A percentile compares a stretch with the other conserved stretches of the same genome.
Evolutionary conservation across 179 eudicot species (phyloP).

Genomic region (Vitellaria paradoxa): DNA sequence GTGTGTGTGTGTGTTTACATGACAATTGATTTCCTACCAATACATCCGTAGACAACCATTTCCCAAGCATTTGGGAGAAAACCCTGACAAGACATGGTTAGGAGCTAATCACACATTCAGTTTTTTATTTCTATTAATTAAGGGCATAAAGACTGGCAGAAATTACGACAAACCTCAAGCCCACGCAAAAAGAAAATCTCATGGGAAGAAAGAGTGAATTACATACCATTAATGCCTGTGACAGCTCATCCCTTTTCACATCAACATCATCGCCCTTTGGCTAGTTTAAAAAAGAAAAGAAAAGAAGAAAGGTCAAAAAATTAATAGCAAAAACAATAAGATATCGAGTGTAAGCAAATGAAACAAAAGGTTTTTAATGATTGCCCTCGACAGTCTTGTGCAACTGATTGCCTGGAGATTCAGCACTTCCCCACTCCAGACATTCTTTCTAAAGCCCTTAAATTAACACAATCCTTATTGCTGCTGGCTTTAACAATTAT

Average conservation of each 20-base stretch:
- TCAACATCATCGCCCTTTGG: slow-evolving; percentile 74
- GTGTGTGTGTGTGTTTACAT: background rate
- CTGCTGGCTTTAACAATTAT: background rate
- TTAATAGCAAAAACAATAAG: slow-evolving; percentile 12
- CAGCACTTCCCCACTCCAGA: background rate
- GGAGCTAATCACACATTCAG: background rate
- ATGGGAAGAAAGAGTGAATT: slow-evolving; percentile 8
- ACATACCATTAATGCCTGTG: slow-evolving; percentile 83
- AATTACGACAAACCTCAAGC: slow-evolving; percentile 1
- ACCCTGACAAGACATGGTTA: background rate
- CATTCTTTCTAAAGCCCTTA: background rate
- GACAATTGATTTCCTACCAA: background rate
- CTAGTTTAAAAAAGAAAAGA: slow-evolving; percentile 29
- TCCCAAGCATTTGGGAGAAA: background rate
- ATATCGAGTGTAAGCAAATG: background rate
- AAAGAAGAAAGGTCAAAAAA: background rate
- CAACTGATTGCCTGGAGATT: background rate
- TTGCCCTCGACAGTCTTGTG: background rate
- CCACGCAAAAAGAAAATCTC: slow-evolving; percentile 10
- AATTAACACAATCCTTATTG: background rate
- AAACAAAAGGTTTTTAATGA: background rate
- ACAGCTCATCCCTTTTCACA: slow-evolving; percentile 78
- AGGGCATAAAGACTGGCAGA: background rate
- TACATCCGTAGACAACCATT: background rate
- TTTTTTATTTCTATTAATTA: background rate